Base-by-base conservation (phyloP, 805 yeast genomes). In the Yarrowia yakushimensis region DNA sequence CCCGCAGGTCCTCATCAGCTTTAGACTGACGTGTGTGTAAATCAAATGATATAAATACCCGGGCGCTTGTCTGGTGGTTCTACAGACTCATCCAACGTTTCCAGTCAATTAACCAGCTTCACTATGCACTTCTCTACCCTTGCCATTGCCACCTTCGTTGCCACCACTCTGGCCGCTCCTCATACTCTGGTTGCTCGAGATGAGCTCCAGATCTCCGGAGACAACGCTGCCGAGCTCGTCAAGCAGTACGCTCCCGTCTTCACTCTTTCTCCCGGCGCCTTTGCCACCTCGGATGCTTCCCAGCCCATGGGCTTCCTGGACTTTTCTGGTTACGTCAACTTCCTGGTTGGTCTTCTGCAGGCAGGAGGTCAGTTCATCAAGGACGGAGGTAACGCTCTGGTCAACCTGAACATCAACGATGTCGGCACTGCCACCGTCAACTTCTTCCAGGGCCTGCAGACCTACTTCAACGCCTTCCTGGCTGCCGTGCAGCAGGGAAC, bases 391-490 rank as follows among this genome's bases (percentile, higher is more conserved):
- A 52, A 34, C 43, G 42, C 59, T 4, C 59, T 52, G 15, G 25
- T 52, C 31, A 34, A 36, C 42, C 59, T 52, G 17, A 43, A 52
- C 59, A 52, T 52, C 59, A 52, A 52, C 59, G 36, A 34, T 31
- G 31, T 52, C 20, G 59, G 59, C 3, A 25, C 23, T 1, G 59
- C 59, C 33, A 25, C 33, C 23, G 59, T 52, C 59, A 52, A 52
- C 59, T 52, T 52, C 43, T 52, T 52, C 33, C 31, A 52, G 43
- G 59, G 59, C 18, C 59, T 52, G 27, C 23, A 36, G 43, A 25
- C 34, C 31, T 52, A 52, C 59, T 52, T 52, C 59, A 52, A 52
- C 59, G 59, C 59, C 43, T 52, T 52, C 43, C 59, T 52, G 11
- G 59, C 30, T 13, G 59, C 59, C 33, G 43, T 52, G 43, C 34